Percentiles rank a stretch among this genome's conserved stretches.
Conservation (phyloP, 2,329 filamentous ascomycete species). For the Arachnomyces sp. region DNA sequence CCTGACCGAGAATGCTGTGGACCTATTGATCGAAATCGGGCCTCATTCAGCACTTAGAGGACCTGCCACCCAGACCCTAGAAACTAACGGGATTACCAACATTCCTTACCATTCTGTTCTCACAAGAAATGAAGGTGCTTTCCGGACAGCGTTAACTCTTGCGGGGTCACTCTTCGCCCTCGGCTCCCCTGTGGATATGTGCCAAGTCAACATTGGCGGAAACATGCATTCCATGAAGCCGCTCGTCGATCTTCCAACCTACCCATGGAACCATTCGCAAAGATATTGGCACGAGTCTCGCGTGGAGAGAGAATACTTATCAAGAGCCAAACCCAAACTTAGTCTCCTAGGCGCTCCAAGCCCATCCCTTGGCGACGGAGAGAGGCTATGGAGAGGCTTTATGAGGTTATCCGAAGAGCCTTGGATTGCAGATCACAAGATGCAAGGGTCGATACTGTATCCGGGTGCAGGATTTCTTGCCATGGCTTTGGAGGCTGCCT, state of each 20-base stretch:
- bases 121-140: slow-evolving; percentile 5
- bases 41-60: slow-evolving; percentile 16
- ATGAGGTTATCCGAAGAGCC: slow-evolving; percentile 15
- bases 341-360: slow-evolving; percentile 12
- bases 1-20: background rate
- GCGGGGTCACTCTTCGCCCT: slow-evolving; percentile 1
- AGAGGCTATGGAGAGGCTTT: slow-evolving; percentile 17
- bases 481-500: slow-evolving; percentile 23
- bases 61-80: slow-evolving; percentile 13
- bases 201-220: slow-evolving; percentile 6
- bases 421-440: slow-evolving; percentile 24
- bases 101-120: background rate
- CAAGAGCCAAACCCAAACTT: slow-evolving; percentile 6
- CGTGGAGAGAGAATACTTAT: slow-evolving; percentile 7
- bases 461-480: slow-evolving; percentile 23
- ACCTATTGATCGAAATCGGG: slow-evolving; percentile 16
- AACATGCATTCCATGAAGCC: background rate
- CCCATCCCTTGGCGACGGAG: slow-evolving; percentile 1
- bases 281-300: slow-evolving; percentile 10
- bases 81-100: background rate
- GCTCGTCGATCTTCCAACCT: slow-evolving; percentile 9
- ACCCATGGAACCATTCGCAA: slow-evolving; percentile 9
- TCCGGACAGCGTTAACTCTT: background rate
- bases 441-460: slow-evolving; percentile 17
- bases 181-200: slow-evolving; percentile 1